Percentiles rank a stretch among this genome's conserved stretches.
Evolutionary conservation across 768 basidiomycete genomes (phyloP).

Genomic region (Daedaleopsis nitida): DNA sequence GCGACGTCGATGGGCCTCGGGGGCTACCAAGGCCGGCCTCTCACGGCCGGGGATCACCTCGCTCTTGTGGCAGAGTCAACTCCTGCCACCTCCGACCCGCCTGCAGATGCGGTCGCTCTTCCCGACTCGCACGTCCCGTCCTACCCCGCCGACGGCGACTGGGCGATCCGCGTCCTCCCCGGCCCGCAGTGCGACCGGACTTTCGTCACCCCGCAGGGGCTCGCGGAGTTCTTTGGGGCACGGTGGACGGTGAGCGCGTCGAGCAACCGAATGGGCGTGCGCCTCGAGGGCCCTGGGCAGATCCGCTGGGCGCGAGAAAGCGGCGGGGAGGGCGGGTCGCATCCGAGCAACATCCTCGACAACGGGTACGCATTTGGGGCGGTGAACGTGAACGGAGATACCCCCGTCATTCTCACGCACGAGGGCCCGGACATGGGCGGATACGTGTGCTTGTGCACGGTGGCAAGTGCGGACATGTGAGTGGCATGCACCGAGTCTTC

Average conservation of each 20-base stretch:
- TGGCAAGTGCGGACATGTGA: constrained; percentile 53
- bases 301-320: constrained; percentile 56
- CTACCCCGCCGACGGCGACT: constrained; percentile 44
- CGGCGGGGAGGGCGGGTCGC: constrained; percentile 69
- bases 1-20: constrained; percentile 65
- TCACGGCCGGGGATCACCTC: constrained; percentile 54
- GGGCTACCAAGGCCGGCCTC: constrained; percentile 61
- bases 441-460: constrained; percentile 57
- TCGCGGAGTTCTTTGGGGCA: constrained; percentile 51
- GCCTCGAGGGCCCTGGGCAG: constrained; percentile 49
- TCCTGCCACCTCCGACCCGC: background rate
- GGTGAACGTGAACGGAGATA: constrained; percentile 69
- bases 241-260: constrained; percentile 55
- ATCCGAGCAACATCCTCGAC: constrained; percentile 68
- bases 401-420: constrained; percentile 62
- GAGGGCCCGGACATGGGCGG: constrained; percentile 70
- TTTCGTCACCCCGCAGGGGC: constrained; percentile 53
- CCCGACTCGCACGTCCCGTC: constrained; percentile 39
- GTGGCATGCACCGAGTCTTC: constrained; percentile 21
- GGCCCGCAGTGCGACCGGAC: constrained; percentile 66
- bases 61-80: constrained; percentile 35
- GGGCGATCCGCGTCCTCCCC: constrained; percentile 55
- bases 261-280: constrained; percentile 66
- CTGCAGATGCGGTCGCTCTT: constrained; percentile 12
- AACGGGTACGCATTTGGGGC: constrained; percentile 58